Percentiles rank a stretch among this genome's conserved stretches.
phyloP scores from a whole-genome alignment of 495 filamentous ascomycete species.

The Lasiosphaeris hirsuta region DNA sequence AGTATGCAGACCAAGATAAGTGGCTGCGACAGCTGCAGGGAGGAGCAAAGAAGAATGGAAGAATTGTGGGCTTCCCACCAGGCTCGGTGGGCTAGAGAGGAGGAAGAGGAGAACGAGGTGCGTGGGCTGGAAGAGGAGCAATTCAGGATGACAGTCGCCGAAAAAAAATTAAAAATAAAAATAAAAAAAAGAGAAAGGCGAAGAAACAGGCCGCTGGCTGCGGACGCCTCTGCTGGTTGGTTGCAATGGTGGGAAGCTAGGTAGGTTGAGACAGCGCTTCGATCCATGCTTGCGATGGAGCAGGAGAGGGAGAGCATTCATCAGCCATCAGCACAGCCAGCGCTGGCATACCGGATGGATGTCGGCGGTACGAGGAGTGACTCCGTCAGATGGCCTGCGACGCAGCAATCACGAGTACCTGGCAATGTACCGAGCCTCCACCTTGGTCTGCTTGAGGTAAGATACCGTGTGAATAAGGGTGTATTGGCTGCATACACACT shows the following conservation, averaged over 20 bases:
- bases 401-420: too few relatives aligned
- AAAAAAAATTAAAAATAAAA: constrained; percentile 13
- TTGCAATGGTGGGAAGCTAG: not conserved
- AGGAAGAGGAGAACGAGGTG: not conserved
- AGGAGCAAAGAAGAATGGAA: constrained; percentile 8
- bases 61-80: constrained; percentile 5
- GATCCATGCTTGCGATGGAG: not conserved
- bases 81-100: not conserved
- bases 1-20: constrained; percentile 16
- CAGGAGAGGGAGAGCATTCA: not conserved
- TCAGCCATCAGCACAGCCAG: not conserved
- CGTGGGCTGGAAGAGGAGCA: constrained; percentile 1
- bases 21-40: constrained; percentile 6
- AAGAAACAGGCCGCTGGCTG: not conserved
- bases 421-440: too few relatives aligned
- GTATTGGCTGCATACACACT: not conserved
- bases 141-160: constrained; percentile 1
- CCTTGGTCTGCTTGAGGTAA: not conserved
- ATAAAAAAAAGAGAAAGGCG: not conserved
- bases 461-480: not conserved
- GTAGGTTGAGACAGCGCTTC: constrained; percentile 1
- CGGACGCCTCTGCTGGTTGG: not conserved
- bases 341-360: not conserved
- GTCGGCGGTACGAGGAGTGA: not conserved
- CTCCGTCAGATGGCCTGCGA: too few relatives aligned